These are phyloP conservation scores for Yamagishiella unicocca DNA, from an alignment of 139 green algal species.

Conservation along the genomic window DNA sequence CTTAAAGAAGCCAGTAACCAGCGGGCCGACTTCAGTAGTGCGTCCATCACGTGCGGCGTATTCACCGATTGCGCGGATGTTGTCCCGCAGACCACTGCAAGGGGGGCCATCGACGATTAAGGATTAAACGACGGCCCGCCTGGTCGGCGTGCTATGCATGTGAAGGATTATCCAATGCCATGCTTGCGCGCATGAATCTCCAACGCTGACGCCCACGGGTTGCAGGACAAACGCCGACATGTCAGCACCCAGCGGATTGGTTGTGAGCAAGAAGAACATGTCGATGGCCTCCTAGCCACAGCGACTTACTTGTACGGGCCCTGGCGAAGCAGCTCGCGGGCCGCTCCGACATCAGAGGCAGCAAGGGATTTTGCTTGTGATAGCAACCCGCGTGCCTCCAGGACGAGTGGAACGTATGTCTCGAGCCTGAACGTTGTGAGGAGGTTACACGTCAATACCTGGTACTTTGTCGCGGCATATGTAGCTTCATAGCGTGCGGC, in stretches of 20 bases:
- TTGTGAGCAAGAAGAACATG: too few relatives aligned
- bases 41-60: constrained; percentile 46
- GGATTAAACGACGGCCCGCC: too few relatives aligned
- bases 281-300: too few relatives aligned
- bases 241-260: too few relatives aligned
- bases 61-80: constrained; percentile 63
- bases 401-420: constrained; percentile 67
- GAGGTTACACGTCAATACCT: too few relatives aligned
- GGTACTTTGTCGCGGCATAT: too few relatives aligned
- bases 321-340: constrained; percentile 59
- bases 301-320: constrained; percentile 28
- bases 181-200: too few relatives aligned
- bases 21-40: constrained; percentile 12
- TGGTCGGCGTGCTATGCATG: too few relatives aligned
- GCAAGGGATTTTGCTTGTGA: constrained; percentile 14
- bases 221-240: too few relatives aligned
- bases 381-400: constrained; percentile 62
- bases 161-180: too few relatives aligned
- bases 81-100: constrained; percentile 67
- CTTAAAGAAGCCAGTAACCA: constrained; percentile 61
- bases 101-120: too few relatives aligned
- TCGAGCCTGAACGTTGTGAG: constrained; percentile 49
- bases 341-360: constrained; percentile 24
- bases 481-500: neutral
- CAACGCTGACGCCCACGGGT: too few relatives aligned